phyloP scores from a whole-genome alignment of 2,329 filamentous ascomycete species.

The Pseudopithomyces chartarum region DNA sequence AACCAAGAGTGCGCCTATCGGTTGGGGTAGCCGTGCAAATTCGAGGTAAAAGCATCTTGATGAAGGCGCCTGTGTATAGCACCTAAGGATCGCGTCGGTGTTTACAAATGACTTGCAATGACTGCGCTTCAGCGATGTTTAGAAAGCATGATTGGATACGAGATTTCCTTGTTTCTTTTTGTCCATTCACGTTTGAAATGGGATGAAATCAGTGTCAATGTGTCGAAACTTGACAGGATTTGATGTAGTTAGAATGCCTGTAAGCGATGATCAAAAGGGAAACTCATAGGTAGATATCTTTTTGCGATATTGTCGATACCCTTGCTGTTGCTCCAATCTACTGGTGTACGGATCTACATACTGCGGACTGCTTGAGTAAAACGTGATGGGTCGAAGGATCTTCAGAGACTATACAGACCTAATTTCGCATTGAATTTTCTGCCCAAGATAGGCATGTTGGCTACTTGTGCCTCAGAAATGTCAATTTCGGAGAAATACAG shows the following conservation, averaged over 20 bases:
- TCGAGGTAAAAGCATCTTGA: conserved; percentile 54
- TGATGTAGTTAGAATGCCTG: conserved; percentile 3
- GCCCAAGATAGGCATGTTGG: too few relatives aligned
- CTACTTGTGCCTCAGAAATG: too few relatives aligned
- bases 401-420: too few relatives aligned
- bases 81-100: conserved; percentile 15
- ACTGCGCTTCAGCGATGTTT: conserved; percentile 21
- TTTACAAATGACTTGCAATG: conserved; percentile 14
- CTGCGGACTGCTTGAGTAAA: neutral
- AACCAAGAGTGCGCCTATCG: conserved; percentile 53
- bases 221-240: neutral
- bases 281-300: conserved; percentile 1
- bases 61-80: conserved; percentile 55
- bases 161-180: neutral
- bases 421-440: too few relatives aligned
- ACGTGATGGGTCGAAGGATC: neutral
- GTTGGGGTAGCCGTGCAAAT: conserved; percentile 55
- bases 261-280: neutral
- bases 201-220: neutral
- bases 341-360: neutral
- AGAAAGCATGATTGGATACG: conserved; percentile 7
- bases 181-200: neutral
- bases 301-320: neutral
- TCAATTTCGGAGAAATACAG: too few relatives aligned
- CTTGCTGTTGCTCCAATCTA: conserved; percentile 5